Percentiles rank a stretch among this genome's conserved stretches.
Evolutionary conservation across 2,329 filamentous ascomycete species (phyloP).

Genomic region (Aspergillus sp.): DNA sequence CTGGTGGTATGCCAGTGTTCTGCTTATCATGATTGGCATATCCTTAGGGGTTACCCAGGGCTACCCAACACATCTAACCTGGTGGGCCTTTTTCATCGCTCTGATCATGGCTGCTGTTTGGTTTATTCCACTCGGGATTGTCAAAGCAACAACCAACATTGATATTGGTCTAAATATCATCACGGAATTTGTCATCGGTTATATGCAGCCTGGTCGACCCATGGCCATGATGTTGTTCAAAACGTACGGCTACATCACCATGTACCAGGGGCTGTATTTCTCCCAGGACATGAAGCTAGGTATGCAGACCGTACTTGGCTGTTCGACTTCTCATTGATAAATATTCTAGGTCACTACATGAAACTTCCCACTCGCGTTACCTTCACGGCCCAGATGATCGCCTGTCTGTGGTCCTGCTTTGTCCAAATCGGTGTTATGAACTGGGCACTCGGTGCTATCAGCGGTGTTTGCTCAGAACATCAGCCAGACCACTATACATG

Average conservation of each 20-base stretch:
- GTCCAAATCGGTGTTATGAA: conserved; percentile 45
- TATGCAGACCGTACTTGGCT: conserved; percentile 5
- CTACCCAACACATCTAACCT: conserved; percentile 63
- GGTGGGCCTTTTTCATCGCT: conserved; percentile 68
- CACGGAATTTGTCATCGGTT: conserved; percentile 69
- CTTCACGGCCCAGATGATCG: conserved; percentile 48
- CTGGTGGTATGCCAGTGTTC: conserved; percentile 54
- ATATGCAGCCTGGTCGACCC: conserved; percentile 66
- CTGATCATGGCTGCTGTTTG: conserved; percentile 61
- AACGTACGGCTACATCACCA: conserved; percentile 66
- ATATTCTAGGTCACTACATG: conserved; percentile 56
- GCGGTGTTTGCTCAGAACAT: conserved; percentile 58
- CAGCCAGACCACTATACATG: conserved; percentile 57
- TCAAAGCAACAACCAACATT: conserved; percentile 66
- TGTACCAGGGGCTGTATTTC: conserved; percentile 63
- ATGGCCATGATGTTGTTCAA: conserved; percentile 77
- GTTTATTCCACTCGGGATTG: conserved; percentile 57
- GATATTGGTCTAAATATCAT: conserved; percentile 65
- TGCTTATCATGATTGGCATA: conserved; percentile 47
- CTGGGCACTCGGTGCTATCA: conserved; percentile 52
- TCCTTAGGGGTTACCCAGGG: conserved; percentile 43
- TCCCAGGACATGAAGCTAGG: conserved; percentile 61
- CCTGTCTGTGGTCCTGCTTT: conserved; percentile 46
- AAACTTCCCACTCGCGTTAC: conserved; percentile 47
- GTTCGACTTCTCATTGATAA: neutral